Base-by-base conservation (phyloP, 1,284 basidiomycete species). In the Leucoagaricus sp. region DNA sequence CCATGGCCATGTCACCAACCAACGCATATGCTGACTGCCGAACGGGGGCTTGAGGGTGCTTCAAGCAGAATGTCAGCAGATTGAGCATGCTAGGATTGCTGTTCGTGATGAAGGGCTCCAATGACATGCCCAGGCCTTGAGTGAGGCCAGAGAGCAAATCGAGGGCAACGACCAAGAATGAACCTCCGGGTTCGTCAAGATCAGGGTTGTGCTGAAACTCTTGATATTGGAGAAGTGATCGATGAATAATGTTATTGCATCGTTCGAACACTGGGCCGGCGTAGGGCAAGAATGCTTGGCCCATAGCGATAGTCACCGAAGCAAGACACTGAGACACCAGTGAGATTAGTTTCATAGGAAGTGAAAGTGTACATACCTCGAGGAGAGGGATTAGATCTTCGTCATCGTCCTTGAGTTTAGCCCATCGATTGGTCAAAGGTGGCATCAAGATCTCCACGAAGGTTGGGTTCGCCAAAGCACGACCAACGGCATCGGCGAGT, bases 401-500 rank as follows among this genome's bases (percentile, higher is more conserved):
- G 62, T 98, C 96, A 49, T 93, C 86, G 69, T 98, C 94, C 70
- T 86, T 85, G 53, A 99, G 75, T 65, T 89, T 89, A 34, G 88
- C 78, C 97, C 97, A 99, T 65, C 92, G 87, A 60, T 85, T 84
- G 49, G 94, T 92, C 60, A 99, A 77, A 46, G 96, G 93, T 4
- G 96, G 96, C 95, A 99, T 97, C 62, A 99, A 76, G 60, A 98
- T 95, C 55, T 98, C 91, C 58, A 99, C 90, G 69, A 92, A 96
- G 17, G 86, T 78, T 1, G 93, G 85, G 65, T 92, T 91, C 67
- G 93, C 91, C 58, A 99, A 75, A 5, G 94, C 92, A 42, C 85
- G 71, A 7, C 95, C 96, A 36, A 99, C 96, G 13, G 95, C 94
- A 69, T 99, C 97, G 2, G 97, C 97, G 15, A 99, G 80, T 1